phyloP scores from a whole-genome alignment of 768 basidiomycete species.

The Boletus rubescentipes region DNA sequence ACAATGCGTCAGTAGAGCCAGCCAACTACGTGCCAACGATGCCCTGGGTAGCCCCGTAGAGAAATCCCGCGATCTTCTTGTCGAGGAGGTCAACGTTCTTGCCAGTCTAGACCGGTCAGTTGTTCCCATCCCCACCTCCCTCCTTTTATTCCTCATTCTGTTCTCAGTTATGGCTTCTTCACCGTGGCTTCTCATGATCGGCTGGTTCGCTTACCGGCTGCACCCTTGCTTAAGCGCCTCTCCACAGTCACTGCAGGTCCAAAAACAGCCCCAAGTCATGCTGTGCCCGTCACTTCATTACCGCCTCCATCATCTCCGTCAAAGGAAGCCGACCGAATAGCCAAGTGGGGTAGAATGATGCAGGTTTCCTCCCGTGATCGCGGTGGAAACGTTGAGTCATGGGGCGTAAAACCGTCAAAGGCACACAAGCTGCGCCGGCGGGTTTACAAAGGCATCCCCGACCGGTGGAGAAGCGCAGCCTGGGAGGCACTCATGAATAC shows the following conservation, averaged over 20 bases:
- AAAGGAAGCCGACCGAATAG: constrained; percentile 76
- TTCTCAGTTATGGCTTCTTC: constrained; percentile 88
- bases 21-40: constrained; percentile 56
- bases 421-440: constrained; percentile 68
- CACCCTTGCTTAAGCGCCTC: constrained; percentile 62
- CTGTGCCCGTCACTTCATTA: constrained; percentile 45
- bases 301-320: constrained; percentile 45
- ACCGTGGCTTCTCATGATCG: constrained; percentile 79
- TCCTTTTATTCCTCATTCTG: constrained; percentile 13
- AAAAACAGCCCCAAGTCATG: constrained; percentile 43
- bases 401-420: constrained; percentile 67
- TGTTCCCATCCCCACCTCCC: background rate
- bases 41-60: constrained; percentile 57
- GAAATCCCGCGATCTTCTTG: constrained; percentile 63
- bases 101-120: constrained; percentile 84
- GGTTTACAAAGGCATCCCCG: constrained; percentile 94
- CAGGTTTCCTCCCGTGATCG: constrained; percentile 62
- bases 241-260: constrained; percentile 45
- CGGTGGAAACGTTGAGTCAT: constrained; percentile 75
- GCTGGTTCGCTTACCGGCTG: constrained; percentile 64
- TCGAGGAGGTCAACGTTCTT: constrained; percentile 73
- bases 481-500: constrained; percentile 82
- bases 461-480: constrained; percentile 90
- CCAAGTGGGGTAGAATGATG: constrained; percentile 95
- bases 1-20: constrained; percentile 51